A percentile compares a stretch with the other conserved stretches of the same genome.
Conservation (phyloP, 805 yeast species). For the Lachancea nothofagi region DNA sequence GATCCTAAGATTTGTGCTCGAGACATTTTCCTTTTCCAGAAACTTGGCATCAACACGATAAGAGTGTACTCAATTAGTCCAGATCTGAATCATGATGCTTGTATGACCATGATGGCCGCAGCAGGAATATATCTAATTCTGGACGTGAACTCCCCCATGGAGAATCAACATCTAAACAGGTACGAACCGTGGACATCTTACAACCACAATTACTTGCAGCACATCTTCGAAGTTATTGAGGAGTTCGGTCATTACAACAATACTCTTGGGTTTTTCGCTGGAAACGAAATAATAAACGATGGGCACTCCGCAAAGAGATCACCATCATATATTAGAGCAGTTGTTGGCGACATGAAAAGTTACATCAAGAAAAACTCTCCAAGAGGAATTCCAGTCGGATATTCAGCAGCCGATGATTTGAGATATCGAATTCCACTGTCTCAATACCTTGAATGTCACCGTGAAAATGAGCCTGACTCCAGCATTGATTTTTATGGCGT, state of each 20-base stretch:
- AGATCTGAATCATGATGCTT: conserved; percentile 71
- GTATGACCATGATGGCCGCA: conserved; percentile 86
- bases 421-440: conserved; percentile 70
- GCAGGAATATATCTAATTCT: conserved; percentile 90
- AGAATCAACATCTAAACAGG: conserved; percentile 73
- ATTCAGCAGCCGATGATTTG: conserved; percentile 94
- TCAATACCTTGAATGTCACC: conserved; percentile 72
- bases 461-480: conserved; percentile 42
- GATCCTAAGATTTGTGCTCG: conserved; percentile 69
- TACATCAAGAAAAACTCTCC: conserved; percentile 56
- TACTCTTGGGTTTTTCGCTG: conserved; percentile 87
- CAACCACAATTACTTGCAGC: conserved; percentile 61
- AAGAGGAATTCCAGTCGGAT: conserved; percentile 81
- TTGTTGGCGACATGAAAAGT: conserved; percentile 73
- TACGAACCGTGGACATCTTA: conserved; percentile 94
- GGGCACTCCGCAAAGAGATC: conserved; percentile 58
- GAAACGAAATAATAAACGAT: conserved; percentile 87
- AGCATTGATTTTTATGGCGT: conserved; percentile 84
- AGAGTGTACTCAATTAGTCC: conserved; percentile 87
- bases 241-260: conserved; percentile 82
- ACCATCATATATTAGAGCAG: conserved; percentile 71
- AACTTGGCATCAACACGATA: conserved; percentile 79
- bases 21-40: conserved; percentile 75
- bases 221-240: conserved; percentile 71
- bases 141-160: conserved; percentile 86